phyloP scores from a whole-genome alignment of 768 basidiomycete species.

The Boletus barrowsii region DNA sequence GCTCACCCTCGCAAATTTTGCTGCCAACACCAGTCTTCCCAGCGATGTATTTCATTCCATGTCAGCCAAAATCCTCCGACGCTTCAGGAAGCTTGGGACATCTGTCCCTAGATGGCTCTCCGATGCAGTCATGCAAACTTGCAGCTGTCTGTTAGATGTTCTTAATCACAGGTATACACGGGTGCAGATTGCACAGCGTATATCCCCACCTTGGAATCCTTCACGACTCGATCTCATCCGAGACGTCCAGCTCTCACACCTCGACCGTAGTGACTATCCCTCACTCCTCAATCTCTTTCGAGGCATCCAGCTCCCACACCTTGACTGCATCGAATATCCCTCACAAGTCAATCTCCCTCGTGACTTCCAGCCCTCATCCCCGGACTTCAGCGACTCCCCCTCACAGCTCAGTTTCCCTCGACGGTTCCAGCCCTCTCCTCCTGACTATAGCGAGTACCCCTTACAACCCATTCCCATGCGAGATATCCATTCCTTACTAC shows the following conservation, averaged over 20 bases:
- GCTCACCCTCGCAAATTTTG: background rate
- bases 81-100: background rate
- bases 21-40: background rate
- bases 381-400: too few species aligned
- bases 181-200: background rate
- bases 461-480: too few species aligned
- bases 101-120: background rate
- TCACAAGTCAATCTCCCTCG: too few species aligned
- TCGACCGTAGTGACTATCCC: background rate
- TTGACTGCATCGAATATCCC: too few species aligned
- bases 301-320: too few species aligned
- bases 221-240: background rate
- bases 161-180: background rate
- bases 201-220: background rate
- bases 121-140: background rate
- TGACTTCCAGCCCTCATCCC: too few species aligned
- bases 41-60: background rate
- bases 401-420: too few species aligned
- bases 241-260: background rate
- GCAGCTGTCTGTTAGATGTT: background rate
- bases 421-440: too few species aligned
- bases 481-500: too few species aligned
- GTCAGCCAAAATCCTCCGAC: background rate
- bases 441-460: too few species aligned
- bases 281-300: background rate